Base-by-base conservation (phyloP, 208 protist genomes). In the Histomonas meleagridis region DNA sequence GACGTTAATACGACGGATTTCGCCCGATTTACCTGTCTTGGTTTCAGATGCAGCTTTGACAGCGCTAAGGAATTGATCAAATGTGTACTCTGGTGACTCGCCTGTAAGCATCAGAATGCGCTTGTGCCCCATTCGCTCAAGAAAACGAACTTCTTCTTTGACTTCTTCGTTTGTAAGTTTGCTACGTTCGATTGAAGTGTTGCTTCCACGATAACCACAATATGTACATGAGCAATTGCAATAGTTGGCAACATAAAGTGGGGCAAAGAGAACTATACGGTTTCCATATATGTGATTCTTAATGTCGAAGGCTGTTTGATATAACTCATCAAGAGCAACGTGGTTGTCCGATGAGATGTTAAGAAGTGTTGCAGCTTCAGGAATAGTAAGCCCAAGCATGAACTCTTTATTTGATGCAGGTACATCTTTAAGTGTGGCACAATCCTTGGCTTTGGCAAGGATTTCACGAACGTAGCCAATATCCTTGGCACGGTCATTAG, bases 181-280 rank as follows among this genome's bases (percentile, higher is more conserved):
- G 35, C 86, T 90, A 9, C 93, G 60, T 21, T 60, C 76, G 49
- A 94, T 94, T 48, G 92, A 78, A 14, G 72, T 92, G 65, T 95
- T 95, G 21, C 86, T 92, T 55, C 90, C 91, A 23, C 93, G 76
- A 72, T 93, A 95, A 3, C 92, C 94, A 81, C 94, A 95, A 90
- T 95, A 95, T 65, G 81, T 91, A 92, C 94, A 95, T 26, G 91
- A 92, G 48, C 93, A 93, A 35, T 92, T 90, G 92, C 94, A 95
- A 53, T 93, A 94, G 92, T 95, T 95, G 43, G 93, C 92, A 28
- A 93, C 72, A 62, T 95, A 95, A 10, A 95, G 86, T 40, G 94
- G 94, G n/a, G 94, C 94, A 49, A 95, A 95, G 10, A 95, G 51
- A 26, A 95, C 94, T 78, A 95, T 95, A 18, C 94, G 46, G 32